These are phyloP conservation scores for Saccharomycopsis sp. DNA, from an alignment of 805 yeast species.

Conservation along the genomic window DNA sequence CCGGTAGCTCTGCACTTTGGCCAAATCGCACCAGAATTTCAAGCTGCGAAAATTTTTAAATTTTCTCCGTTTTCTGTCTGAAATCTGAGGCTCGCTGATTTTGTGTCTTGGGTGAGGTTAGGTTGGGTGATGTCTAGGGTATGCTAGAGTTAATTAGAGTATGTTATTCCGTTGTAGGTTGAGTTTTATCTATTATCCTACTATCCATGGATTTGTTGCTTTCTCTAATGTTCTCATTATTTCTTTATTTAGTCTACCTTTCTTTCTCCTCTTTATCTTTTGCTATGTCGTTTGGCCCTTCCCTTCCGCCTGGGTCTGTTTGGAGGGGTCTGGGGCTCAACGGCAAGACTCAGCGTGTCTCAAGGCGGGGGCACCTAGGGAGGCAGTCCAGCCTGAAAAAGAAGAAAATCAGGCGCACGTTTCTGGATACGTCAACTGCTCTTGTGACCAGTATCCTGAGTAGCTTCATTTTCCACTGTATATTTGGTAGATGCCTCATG, in stretches of 20 bases:
- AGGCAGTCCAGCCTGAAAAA: background rate
- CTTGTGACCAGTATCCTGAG: background rate
- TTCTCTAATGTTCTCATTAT: background rate
- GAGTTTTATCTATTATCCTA: too few relatives aligned
- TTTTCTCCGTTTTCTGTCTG: background rate
- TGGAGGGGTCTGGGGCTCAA: background rate
- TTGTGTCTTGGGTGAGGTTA: background rate
- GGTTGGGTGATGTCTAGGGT: background rate
- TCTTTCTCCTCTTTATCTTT: background rate
- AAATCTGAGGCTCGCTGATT: background rate
- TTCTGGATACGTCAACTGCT: background rate
- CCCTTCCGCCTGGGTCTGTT: too few relatives aligned
- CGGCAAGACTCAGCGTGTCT: background rate
- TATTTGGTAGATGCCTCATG: too few relatives aligned
- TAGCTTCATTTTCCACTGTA: too few relatives aligned
- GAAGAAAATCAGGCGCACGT: background rate
- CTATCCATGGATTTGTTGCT: background rate
- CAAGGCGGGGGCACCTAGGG: background rate
- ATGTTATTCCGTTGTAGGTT: too few relatives aligned
- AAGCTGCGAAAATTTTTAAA: background rate
- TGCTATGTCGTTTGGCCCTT: background rate
- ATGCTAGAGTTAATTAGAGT: too few relatives aligned
- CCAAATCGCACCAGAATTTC: background rate
- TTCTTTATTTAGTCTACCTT: background rate
- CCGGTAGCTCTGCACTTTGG: background rate